Conservation (phyloP, 2,329 filamentous ascomycete genomes). For the Diplodia intermedia region DNA sequence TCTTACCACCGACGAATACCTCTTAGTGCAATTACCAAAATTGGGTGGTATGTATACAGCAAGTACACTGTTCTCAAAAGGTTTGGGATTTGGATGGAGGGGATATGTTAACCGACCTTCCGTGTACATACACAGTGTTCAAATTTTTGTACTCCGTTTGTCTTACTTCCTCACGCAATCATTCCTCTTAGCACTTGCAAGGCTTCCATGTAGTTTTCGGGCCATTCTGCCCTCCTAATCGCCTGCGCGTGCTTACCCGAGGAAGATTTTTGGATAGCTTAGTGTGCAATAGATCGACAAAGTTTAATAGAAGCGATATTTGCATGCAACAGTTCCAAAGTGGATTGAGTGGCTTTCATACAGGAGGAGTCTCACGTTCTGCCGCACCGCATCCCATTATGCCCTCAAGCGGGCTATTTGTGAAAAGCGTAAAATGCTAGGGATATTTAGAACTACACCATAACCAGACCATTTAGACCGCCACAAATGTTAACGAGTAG, state of each 20-base stretch:
- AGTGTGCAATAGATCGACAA: background rate
- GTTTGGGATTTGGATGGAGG: slow-evolving; percentile 8
- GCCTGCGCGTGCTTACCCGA: background rate
- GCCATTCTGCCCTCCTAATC: background rate
- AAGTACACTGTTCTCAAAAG: slow-evolving; percentile 12
- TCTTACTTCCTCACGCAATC: background rate
- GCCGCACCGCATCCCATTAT: background rate
- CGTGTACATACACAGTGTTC: slow-evolving; percentile 17
- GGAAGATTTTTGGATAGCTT: background rate
- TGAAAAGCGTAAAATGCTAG: background rate
- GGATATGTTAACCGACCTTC: slow-evolving; percentile 17
- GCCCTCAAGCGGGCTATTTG: background rate
- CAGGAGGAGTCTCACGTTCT: background rate
- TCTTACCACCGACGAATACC: slow-evolving; percentile 8
- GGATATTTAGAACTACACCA: background rate
- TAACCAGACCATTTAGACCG: background rate
- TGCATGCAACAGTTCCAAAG: background rate
- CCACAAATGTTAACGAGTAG: background rate
- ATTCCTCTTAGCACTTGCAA: background rate
- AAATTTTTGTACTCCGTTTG: slow-evolving; percentile 2
- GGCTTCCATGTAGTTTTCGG: background rate
- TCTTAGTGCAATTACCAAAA: slow-evolving; percentile 15
- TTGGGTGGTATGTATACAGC: slow-evolving; percentile 20
- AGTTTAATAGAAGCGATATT: background rate
- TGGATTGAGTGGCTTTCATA: background rate